Evolutionary conservation across 176 grass and related monocot genomes (phyloP), one percentile per base, ranked within the genome.

Genomic region (Saccharum officinarum): DNA sequence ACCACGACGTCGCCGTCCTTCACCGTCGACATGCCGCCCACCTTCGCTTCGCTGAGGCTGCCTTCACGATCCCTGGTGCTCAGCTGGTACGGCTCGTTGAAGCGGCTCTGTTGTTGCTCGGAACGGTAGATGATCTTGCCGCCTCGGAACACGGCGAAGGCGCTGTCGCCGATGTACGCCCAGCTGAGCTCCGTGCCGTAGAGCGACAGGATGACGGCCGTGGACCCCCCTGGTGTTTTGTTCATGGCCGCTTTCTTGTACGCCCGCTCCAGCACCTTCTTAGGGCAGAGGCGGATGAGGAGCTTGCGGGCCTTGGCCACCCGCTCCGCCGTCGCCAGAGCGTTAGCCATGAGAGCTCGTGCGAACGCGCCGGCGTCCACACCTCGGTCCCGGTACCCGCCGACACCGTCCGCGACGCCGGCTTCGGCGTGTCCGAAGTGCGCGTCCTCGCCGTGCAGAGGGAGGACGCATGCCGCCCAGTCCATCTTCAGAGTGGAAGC

Each of bases 331-430:
- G 11, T 6, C 33, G 50, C 50, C 18, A 38, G 33, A 14, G 74
- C 50, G 50, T 0, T 59, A 17, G 9, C 10, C 74, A 38, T 38
- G 74, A 76, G 74, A 11, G 11, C 50, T 13, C 74, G 74, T 0
- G 74, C 33, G 50, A 77, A 77, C 16, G 74, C 74, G 31, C 50
- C 3, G 33, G 74, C 74, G 74, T 77, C 74, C 50, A 77, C 74
- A 10, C 50, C 74, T 11, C 0, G 1, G 1, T 38, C 0, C 31
- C 52, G 52, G 55, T 6, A 84, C 76, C 18, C 44, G 17, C 87
- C 87, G 25, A 89, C 87, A 14, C 87, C 87, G 42, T 88, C 87
- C 57, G 87, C 17, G 18, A 84, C 60, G 8, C 60, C 59, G 80
- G 50, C 39, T 2, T 44, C 76, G 42, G 6, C 49, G 49, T 76